A percentile compares a stretch with the other conserved stretches of the same genome.
These are phyloP conservation scores for Andrographis paniculata DNA, from an alignment of 305 asterid genomes.

Conservation along the genomic window DNA sequence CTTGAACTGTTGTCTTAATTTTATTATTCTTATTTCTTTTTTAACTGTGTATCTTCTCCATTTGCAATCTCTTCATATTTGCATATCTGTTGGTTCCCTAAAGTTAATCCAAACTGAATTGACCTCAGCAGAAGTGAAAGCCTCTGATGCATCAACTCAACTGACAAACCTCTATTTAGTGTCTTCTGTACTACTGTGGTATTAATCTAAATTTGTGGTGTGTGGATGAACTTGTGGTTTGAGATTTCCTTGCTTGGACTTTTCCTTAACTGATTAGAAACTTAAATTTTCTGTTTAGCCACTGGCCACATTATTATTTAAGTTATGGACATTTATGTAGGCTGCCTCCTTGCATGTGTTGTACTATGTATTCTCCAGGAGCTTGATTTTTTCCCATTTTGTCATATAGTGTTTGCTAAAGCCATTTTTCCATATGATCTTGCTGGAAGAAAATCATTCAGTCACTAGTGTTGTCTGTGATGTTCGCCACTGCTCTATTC, in stretches of 20 bases:
- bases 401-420: not conserved
- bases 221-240: not conserved
- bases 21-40: not conserved
- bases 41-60: not conserved
- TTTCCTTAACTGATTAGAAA: not conserved
- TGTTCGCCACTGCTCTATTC: no score
- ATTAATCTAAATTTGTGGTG: no score
- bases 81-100: no score
- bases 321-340: not conserved
- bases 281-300: not conserved
- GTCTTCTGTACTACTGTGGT: no score
- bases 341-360: not conserved
- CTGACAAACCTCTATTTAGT: no score
- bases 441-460: not conserved
- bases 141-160: no score
- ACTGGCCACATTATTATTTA: not conserved
- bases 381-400: not conserved
- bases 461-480: not conserved
- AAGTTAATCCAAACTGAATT: no score
- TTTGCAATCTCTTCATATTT: not conserved
- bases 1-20: not conserved
- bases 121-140: no score
- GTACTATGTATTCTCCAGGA: not conserved
- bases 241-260: not conserved
- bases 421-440: not conserved